Percentiles rank a stretch among this genome's conserved stretches.
Evolutionary conservation across 805 yeast species (phyloP).

Genomic region (Sugiyamaella marilandica): DNA sequence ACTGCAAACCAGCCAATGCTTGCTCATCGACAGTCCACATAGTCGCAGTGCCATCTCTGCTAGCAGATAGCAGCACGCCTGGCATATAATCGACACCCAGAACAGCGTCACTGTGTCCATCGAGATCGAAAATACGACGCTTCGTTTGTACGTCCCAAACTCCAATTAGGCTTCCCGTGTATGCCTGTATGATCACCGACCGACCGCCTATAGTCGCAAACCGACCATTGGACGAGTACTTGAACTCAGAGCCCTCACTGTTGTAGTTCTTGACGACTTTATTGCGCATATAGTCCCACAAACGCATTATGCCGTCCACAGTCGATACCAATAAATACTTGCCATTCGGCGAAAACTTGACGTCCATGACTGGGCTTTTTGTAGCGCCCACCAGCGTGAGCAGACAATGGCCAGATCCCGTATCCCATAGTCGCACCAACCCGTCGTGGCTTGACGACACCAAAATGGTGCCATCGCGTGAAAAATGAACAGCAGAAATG

Average conservation of each 20-base stretch:
- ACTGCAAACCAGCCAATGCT: too few relatives aligned
- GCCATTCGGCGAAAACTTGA: slow-evolving; percentile 74
- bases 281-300: slow-evolving; percentile 86
- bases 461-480: slow-evolving; percentile 75
- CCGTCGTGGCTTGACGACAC: slow-evolving; percentile 91
- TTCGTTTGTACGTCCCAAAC: slow-evolving; percentile 69
- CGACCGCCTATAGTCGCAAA: slow-evolving; percentile 40
- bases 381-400: slow-evolving; percentile 82
- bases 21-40: slow-evolving; percentile 9
- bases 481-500: slow-evolving; percentile 66
- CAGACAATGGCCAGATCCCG: slow-evolving; percentile 84
- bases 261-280: slow-evolving; percentile 69
- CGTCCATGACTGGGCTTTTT: slow-evolving; percentile 70
- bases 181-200: slow-evolving; percentile 46
- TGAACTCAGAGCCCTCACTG: slow-evolving; percentile 32
- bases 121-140: slow-evolving; percentile 36
- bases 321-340: slow-evolving; percentile 72
- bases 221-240: slow-evolving; percentile 48
- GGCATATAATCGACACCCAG: slow-evolving; percentile 20
- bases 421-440: slow-evolving; percentile 78
- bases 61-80: slow-evolving; percentile 22
- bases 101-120: slow-evolving; percentile 24
- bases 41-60: slow-evolving; percentile 17
- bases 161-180: slow-evolving; percentile 49
- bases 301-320: slow-evolving; percentile 67